Evolutionary conservation across 345 rosid species (phyloP), one percentile per base, ranked within the genome.

Genomic region (Boechera retrofracta): DNA sequence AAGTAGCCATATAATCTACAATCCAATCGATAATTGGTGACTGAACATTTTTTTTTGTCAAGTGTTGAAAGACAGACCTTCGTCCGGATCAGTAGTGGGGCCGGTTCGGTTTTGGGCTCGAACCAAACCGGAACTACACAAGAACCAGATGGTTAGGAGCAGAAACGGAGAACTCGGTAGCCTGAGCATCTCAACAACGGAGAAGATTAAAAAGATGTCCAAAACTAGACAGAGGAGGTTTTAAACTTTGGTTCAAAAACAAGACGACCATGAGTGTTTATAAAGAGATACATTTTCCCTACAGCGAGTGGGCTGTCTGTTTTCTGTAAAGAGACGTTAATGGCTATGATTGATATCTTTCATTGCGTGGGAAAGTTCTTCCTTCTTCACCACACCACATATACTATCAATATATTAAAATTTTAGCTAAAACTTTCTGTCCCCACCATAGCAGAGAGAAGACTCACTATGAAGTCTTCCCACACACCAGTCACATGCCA

Each of bases 81-180:
- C 58, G 3, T 29, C 60, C 0, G 60, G 60, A 55, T 55, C 18
- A 55, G 60, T 55, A 29, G 60, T 55, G 60, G 60, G 18, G 29
- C 16, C 1, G 35, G 60, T 55, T 55, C 4, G 60, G 12, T 12
- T 29, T 29, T 55, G 18, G 36, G 38, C 36, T 11, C 9, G 60
- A 55, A 12, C 16, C 36, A 15, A 55, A 55, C 16, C 16, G 38
- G 5, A 21, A 51, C 11, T 2, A 51, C 29, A 55, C 16, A 29
- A 8, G 55, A 55, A 55, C 36, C 60, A 55, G 7, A 55, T 1
- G 18, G 38, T 28, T 3, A 51, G 5, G 56, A 52, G 12, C 56
- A 52, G 56, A 52, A 7, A 52, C 29, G 44, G 12, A 48, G 26
- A 48, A 7, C 24, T n/a, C 10, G 9, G 53, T 48, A 48, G 26